Percentiles rank a stretch among this genome's conserved stretches.
phyloP scores from a whole-genome alignment of 352 stramenopile species.

The Pythium monospermum region DNA sequence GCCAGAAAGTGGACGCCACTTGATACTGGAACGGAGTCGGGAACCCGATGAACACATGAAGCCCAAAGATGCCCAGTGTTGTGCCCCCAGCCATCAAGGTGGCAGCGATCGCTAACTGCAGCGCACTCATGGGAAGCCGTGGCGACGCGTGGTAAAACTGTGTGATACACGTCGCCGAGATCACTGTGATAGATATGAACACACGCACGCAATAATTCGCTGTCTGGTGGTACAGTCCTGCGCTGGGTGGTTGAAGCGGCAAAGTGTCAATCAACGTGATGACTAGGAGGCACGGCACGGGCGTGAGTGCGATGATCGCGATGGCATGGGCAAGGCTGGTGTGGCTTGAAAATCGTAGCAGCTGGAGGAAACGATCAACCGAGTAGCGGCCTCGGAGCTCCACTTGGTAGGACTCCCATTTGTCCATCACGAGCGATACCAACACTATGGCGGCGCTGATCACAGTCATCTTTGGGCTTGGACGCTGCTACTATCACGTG shows the following conservation, averaged over 20 bases:
- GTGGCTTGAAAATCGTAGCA: not conserved
- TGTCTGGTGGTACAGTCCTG: not conserved
- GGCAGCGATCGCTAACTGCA: not conserved
- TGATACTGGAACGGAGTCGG: constrained; percentile 18
- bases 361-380: constrained; percentile 9
- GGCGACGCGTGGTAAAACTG: constrained; percentile 2
- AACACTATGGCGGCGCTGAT: too few relatives aligned
- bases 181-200: not conserved
- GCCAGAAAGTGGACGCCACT: constrained; percentile 18
- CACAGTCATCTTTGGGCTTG: too few relatives aligned
- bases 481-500: too few relatives aligned
- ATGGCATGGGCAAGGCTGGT: not conserved
- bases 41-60: constrained; percentile 7
- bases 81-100: not conserved
- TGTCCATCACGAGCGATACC: not conserved
- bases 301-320: not conserved
- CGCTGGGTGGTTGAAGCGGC: constrained; percentile 4
- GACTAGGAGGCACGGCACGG: constrained; percentile 2
- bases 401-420: constrained; percentile 7
- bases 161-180: constrained; percentile 8
- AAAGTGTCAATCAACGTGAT: not conserved
- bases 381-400: constrained; percentile 16
- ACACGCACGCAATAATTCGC: constrained; percentile 12
- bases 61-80: not conserved
- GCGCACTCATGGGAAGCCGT: not conserved